Evolutionary conservation across 306 rosid genomes (phyloP), one percentile per base, ranked within the genome.

Genomic region (Dicorynia guianensis): DNA sequence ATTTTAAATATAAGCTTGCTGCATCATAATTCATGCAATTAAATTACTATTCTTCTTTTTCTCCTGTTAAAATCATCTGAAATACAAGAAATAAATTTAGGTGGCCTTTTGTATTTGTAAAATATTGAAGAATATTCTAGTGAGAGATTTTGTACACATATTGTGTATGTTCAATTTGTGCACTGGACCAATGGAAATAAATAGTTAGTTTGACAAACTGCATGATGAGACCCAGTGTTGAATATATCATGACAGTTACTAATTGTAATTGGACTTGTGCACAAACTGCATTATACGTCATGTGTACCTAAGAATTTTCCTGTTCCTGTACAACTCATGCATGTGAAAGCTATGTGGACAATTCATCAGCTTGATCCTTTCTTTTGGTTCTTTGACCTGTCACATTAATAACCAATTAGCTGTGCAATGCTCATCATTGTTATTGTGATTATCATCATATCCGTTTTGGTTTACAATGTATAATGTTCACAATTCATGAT

Each of bases 381-480:
- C 38, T 65, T n/a, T 13, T 35, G 34, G 50, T 71, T 56, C 18
- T 78, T 65, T 30, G 9, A 50, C 66, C 62, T 72, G 36, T 78
- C 65, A 63, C 63, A 39, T 63, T 12, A 74, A 40, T 35, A 43
- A 35, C 47, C 78, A 63, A 35, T 59, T 67, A 66, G 54, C 54
- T 50, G 10, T 62, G 42, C 25, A 39, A 71, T 52, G 61, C 39
- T 48, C 38, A 39, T 48, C 48, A 7, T 80, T 61, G 5, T 54
- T 40, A 19, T 82, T 78, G 70, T 18, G 17, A 63, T 8, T 55
- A 46, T 76, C 19, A 14, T 67, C 67, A 59, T 61, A 66, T 34
- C 67, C 10, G 54, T 84, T n/a, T 78, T 73, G 9, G 18, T 58
- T 35, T 81, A 9, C 33, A 33, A 50, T 70, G 71, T 43, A 74